A percentile compares a stretch with the other conserved stretches of the same genome.
Evolutionary conservation across 176 grass and related monocot species (phyloP).

Genomic region (Eleusine coracana): DNA sequence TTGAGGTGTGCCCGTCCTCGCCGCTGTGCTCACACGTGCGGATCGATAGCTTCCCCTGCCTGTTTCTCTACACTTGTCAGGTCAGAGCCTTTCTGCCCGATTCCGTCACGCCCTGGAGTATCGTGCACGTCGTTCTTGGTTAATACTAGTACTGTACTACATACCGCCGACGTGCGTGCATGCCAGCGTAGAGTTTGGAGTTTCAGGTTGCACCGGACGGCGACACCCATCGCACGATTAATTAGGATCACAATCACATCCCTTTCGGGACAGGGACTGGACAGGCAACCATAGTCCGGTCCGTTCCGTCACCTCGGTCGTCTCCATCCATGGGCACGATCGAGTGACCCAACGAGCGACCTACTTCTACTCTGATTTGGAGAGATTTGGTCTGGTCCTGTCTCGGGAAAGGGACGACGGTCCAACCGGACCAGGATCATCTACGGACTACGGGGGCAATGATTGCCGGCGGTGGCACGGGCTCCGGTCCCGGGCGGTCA

Average conservation of each 20-base stretch:
- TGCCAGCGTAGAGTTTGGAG: not conserved
- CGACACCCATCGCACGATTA: no score
- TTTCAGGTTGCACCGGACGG: not conserved
- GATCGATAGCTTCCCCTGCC: not conserved
- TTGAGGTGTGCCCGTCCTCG: conserved; percentile 18
- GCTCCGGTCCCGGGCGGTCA: not conserved
- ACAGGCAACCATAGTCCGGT: not conserved
- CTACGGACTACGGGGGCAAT: not conserved
- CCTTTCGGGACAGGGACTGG: not conserved
- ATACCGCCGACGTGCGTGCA: not conserved
- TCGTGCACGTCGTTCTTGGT: no score
- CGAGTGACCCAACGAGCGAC: not conserved
- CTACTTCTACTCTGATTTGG: not conserved
- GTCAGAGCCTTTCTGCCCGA: no score
- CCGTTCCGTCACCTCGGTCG: not conserved
- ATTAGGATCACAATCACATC: no score
- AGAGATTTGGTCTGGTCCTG: not conserved
- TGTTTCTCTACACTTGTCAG: no score
- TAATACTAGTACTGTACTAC: no score
- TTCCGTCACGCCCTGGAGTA: not conserved
- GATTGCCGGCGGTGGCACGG: not conserved
- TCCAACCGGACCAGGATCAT: not conserved
- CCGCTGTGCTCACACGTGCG: conserved; percentile 9
- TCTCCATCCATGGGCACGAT: not conserved
- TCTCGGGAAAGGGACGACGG: conserved; percentile 13